Base-by-base conservation (phyloP, 768 basidiomycete species). In the Favolaschia claudopus region DNA sequence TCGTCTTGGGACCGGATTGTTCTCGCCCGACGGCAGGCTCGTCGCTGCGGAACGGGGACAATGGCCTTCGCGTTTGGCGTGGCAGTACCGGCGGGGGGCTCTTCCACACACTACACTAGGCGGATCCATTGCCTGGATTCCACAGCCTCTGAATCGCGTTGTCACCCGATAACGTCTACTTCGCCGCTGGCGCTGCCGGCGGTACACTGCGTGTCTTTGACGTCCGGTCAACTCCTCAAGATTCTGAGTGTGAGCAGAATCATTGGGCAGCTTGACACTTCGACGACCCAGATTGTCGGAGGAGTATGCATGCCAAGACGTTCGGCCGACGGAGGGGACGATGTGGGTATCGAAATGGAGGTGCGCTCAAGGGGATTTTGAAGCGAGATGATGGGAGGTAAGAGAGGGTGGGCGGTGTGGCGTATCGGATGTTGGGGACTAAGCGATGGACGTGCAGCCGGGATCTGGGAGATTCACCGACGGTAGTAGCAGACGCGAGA, bases 21-120 rank as follows among this genome's bases (percentile, higher is more conserved):
- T 67, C 25, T 68, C 69, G 12, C 62, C 67, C 8, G 62, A 68
- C 24, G 64, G 69, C 10, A 37, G 31, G 14, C 58, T 60, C 20
- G 29, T 70, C 43, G 67, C 62, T 3, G 63, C 60, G 2, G 1
- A 33, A 46, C 5, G 62, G 53, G 3, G 67, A 70, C 43, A 10
- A 24, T 20, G 45, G 25, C 14, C 51, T 63, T 27, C 64, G 63
- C 15, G 37, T 68, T 10, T 70, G 67, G 69, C 33, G 61, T 33
- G 49, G 52, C 28, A 47, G 42, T 12, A 58, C 63, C n/a, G n/a
- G n/a, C 4, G 68, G 68, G 4, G 47, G 58, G 33, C 51, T 61
- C 15, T 17, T 67, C 5, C 55, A 58, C 60, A n/a, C n/a, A n/a
- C n/a, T n/a, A 56, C 54, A 15, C 37, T 67, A 6, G 40, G 54